These are phyloP conservation scores for Camellia japonica DNA, from an alignment of 148 eudicot genomes.

Conservation along the genomic window DNA sequence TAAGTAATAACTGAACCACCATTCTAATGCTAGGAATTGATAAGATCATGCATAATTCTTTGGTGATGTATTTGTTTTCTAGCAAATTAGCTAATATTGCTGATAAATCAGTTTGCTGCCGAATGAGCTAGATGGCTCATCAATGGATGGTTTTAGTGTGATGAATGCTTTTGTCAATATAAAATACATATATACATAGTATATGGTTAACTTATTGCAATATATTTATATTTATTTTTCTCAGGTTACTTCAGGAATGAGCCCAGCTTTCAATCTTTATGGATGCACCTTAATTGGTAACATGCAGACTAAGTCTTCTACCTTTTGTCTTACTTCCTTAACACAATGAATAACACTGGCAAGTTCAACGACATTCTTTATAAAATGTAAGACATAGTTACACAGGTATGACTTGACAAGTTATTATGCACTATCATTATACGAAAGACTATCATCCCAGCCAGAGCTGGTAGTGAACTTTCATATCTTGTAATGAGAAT, in stretches of 20 bases:
- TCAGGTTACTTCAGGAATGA: constrained; percentile 98
- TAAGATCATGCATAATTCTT: neutral
- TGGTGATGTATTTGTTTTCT: neutral
- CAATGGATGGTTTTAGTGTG: neutral
- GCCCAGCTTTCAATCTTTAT: constrained; percentile 84
- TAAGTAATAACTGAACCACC: neutral
- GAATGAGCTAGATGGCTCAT: neutral
- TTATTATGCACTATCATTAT: neutral
- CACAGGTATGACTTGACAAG: neutral
- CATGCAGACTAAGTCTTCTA: constrained; percentile 8
- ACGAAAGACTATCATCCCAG: neutral
- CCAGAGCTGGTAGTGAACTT: neutral
- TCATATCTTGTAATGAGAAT: neutral
- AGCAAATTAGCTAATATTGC: neutral
- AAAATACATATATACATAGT: neutral
- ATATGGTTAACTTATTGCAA: neutral
- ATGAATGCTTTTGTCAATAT: neutral
- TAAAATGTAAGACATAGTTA: neutral
- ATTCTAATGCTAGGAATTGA: neutral
- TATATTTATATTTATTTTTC: neutral
- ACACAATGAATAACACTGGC: neutral
- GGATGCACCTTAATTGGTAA: constrained; percentile 96
- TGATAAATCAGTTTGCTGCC: neutral
- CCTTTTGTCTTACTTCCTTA: neutral
- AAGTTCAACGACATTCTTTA: neutral